Conservation (phyloP, 768 basidiomycete genomes). For the Galerina marginata region DNA sequence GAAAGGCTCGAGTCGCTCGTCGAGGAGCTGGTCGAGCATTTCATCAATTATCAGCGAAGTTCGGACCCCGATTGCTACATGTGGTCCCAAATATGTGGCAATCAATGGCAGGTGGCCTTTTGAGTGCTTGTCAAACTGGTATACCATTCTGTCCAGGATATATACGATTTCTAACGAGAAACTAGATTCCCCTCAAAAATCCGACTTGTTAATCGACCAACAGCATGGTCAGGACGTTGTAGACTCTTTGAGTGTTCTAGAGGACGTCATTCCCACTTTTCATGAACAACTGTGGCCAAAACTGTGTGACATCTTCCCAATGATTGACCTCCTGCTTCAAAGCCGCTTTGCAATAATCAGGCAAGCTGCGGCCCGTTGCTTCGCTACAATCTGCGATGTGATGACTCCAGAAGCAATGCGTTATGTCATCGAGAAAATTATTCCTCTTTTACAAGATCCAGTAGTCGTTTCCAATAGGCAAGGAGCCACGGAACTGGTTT, state of each 20-base stretch:
- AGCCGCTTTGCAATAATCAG: constrained; percentile 91
- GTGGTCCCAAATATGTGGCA: constrained; percentile 96
- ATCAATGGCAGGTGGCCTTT: constrained; percentile 81
- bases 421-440: constrained; percentile 82
- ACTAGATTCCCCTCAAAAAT: constrained; percentile 60
- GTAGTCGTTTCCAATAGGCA: constrained; percentile 77
- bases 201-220: constrained; percentile 70
- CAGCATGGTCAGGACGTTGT: constrained; percentile 88
- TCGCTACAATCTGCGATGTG: constrained; percentile 86
- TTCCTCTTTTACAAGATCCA: constrained; percentile 85
- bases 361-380: constrained; percentile 83
- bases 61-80: constrained; percentile 74
- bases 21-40: constrained; percentile 89
- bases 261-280: constrained; percentile 79
- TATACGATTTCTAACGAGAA: neutral
- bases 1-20: constrained; percentile 73
- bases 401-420: constrained; percentile 89
- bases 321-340: constrained; percentile 76
- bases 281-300: constrained; percentile 72
- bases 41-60: constrained; percentile 72
- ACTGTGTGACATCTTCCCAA: constrained; percentile 75
- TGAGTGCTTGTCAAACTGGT: constrained; percentile 74
- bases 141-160: constrained; percentile 24
- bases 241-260: constrained; percentile 89
- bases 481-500: constrained; percentile 89